A percentile compares a stretch with the other conserved stretches of the same genome.
phyloP scores from a whole-genome alignment of 257 asterid species.

The Paraleonurus japonicus region DNA sequence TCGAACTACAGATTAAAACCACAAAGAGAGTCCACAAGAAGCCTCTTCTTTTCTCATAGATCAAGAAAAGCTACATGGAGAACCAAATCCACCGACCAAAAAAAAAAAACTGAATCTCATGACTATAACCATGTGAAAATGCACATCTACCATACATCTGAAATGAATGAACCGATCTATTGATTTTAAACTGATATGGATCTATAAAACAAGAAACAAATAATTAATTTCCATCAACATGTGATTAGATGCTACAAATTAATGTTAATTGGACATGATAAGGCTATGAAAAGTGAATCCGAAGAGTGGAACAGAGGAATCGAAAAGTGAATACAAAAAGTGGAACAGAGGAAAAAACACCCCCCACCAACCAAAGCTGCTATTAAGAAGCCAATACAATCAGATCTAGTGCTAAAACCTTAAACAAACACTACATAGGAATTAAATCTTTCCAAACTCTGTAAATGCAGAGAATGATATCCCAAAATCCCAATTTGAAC shows the following conservation, averaged over 20 bases:
- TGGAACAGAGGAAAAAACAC: no score
- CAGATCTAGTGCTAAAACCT: conserved; percentile 13
- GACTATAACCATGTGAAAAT: not conserved
- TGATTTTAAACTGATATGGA: not conserved
- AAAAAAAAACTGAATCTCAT: not conserved
- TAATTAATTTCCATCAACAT: not conserved
- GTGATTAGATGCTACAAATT: not conserved
- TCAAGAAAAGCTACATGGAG: conserved; percentile 19
- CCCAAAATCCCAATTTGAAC: not conserved
- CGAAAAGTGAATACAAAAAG: no score
- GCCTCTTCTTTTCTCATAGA: not conserved
- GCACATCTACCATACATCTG: conserved; percentile 8
- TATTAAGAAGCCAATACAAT: not conserved
- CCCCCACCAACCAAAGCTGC: conserved; percentile 9
- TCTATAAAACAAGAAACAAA: not conserved
- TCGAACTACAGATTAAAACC: no score
- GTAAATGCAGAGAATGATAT: not conserved
- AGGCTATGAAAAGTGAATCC: not conserved
- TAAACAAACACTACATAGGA: not conserved
- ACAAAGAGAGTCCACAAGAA: not conserved
- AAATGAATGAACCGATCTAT: not conserved
- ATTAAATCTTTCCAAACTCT: not conserved
- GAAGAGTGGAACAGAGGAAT: no score
- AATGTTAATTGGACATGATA: not conserved
- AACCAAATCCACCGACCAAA: conserved; percentile 16